Evolutionary conservation across 2,329 filamentous ascomycete genomes (phyloP), one percentile per base, ranked within the genome.

Genomic region (Ophiocordyceps camponoti-rufipedis): DNA sequence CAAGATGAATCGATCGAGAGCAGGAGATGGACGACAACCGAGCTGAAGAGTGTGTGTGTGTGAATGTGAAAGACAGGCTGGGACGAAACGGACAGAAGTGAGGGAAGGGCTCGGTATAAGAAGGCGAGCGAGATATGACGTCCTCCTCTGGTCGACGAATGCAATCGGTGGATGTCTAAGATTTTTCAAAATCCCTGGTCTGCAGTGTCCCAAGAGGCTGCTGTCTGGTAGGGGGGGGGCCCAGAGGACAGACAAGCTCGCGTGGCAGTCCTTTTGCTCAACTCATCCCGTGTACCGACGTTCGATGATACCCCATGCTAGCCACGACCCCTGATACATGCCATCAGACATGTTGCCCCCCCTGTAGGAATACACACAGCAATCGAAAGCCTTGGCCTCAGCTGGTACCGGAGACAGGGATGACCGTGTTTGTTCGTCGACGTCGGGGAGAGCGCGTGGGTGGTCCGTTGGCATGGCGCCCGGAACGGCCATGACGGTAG

Each of bases 211-310:
- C 38, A 44, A 41, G 33, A 41, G 28, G 28, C 14, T 7, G 28
- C 18, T 46, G 42, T 28, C 42, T 44, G 41, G 33, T 44, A 46
- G 42, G 45, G 23, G 23, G 23, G 23, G 23, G 23, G 23, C 3
- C 3, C 23, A 23, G 23, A 23, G 23, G 23, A 23, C 23, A 23
- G 23, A 43, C 45, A 45, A 47, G 41, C 49, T 50, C 50, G 52
- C 49, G 49, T 50, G 50, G 50, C 48, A 48, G 44, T 45, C 44
- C 45, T 45, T 48, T 48, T 51, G 38, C 47, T 44, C 32, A 28
- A 41, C 43, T 41, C 46, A 42, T 43, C 45, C 43, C 14, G 38
- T 28, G 29, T 32, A 43, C 42, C 35, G 35, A 18, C 5, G n/a
- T 39, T 39, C 35, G 35, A 39, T 38, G 35, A 38, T 38, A 16